These are phyloP conservation scores for Tritrichomonas musculus DNA, from an alignment of 208 protist genomes.

Conservation along the genomic window DNA sequence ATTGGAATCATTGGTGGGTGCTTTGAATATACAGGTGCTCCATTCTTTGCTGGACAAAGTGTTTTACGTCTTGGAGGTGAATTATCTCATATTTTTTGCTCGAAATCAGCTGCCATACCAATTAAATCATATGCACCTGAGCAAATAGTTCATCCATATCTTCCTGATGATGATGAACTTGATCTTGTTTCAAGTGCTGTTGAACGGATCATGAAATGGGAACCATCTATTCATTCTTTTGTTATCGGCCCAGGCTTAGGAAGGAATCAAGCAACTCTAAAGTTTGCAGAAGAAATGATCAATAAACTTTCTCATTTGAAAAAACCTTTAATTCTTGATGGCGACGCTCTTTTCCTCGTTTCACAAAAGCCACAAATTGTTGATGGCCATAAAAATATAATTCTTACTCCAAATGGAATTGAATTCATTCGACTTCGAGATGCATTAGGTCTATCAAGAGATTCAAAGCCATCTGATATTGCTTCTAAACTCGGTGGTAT, in stretches of 20 bases:
- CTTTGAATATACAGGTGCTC: conserved; percentile 68
- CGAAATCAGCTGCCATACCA: conserved; percentile 50
- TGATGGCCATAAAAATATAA: background rate
- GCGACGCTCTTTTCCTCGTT: conserved; percentile 44
- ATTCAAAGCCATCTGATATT: background rate
- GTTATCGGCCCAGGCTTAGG: conserved; percentile 64
- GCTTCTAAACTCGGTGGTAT: conserved; percentile 32
- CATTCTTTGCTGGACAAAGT: conserved; percentile 60
- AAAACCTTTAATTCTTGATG: conserved; percentile 44
- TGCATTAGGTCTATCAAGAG: background rate
- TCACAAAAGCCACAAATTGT: conserved; percentile 36
- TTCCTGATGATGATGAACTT: conserved; percentile 30
- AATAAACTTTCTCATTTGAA: background rate
- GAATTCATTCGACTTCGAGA: conserved; percentile 40
- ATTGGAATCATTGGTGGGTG: conserved; percentile 63
- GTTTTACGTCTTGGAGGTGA: conserved; percentile 57
- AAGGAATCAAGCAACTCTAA: conserved; percentile 45
- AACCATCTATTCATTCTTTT: conserved; percentile 42
- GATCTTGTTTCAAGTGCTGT: background rate
- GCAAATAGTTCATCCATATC: conserved; percentile 61
- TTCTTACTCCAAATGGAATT: conserved; percentile 46
- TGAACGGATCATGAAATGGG: conserved; percentile 29
- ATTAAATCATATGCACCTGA: conserved; percentile 69
- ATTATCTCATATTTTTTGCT: conserved; percentile 63
- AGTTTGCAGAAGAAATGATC: conserved; percentile 41